Conservation (phyloP, 768 basidiomycete genomes). For the Pulveroboletus sp. region DNA sequence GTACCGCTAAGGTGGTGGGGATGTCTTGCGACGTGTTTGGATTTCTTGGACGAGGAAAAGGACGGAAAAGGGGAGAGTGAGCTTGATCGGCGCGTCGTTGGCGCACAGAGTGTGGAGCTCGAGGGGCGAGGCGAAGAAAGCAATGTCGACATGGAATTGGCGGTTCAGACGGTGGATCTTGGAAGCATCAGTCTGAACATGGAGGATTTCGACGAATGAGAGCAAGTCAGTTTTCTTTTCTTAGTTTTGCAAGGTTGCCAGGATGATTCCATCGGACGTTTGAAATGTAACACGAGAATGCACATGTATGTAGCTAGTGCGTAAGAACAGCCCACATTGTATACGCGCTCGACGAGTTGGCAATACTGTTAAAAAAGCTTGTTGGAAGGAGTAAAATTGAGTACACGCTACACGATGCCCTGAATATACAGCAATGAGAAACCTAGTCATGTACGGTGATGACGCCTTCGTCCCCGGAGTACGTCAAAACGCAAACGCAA, state of each 20-base stretch:
- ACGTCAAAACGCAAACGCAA: not conserved
- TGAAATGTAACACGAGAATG: slow-evolving; percentile 3
- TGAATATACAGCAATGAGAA: not conserved
- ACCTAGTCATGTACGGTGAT: not conserved
- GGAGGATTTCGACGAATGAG: slow-evolving; percentile 27
- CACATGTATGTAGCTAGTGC: slow-evolving; percentile 2
- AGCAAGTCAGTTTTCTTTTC: not conserved
- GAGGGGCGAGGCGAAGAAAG: not conserved
- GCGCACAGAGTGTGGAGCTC: not conserved
- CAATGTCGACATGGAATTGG: slow-evolving; percentile 15
- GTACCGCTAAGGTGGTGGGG: slow-evolving; percentile 69
- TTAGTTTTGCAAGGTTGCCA: not conserved
- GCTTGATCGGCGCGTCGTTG: not conserved
- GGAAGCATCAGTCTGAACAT: slow-evolving; percentile 11
- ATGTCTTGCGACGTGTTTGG: slow-evolving; percentile 58
- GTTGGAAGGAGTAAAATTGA: not conserved
- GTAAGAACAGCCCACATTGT: not conserved
- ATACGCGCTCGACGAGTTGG: too few species aligned
- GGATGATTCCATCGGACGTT: slow-evolving; percentile 1
- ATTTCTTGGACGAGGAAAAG: slow-evolving; percentile 42
- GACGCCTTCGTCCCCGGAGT: not conserved
- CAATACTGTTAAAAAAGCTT: too few species aligned
- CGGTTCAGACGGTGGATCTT: slow-evolving; percentile 22
- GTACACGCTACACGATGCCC: slow-evolving; percentile 3
- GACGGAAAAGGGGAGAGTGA: not conserved